Evolutionary conservation across 2,329 filamentous ascomycete species (phyloP), one percentile per base, ranked within the genome.

Genomic region (Ophiobolus disseminans): DNA sequence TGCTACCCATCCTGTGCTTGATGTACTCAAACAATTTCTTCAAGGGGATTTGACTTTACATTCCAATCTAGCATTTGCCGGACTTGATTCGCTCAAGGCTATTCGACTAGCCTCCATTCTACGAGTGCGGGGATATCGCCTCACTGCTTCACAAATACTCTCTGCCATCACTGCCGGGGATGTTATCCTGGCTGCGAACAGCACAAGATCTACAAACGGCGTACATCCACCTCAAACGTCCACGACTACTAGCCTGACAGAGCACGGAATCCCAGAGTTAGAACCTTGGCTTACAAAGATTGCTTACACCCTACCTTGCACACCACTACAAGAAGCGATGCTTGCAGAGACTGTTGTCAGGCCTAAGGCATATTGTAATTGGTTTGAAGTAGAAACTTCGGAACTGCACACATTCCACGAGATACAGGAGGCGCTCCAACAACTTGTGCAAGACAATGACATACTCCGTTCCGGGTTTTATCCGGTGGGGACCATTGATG

Each of bases 251-350:
- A 11, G 17, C 19, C 6, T 11, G 16, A 17, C 11, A 28, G 7
- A 20, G 5, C 14, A 5, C 6, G 37, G 47, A 11, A n/a, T 55
- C 22, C 44, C 49, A 11, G 60, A 62, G 20, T 30, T 70, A 5
- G n/a, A 44, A 26, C 28, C 22, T 4, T 48, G 41, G 42, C 38
- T 36, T 17, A 19, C 38, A 16, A 40, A 53, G 0, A 62, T 70
- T 28, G 51, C 42, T 5, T 72, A 75, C 20, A 69, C 84, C 4
- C 63, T 82, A 14, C 80, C 80, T 4, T 94, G 90, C 67, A 92
- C 86, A 3, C 81, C 86, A 11, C 77, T 94, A 8, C 92, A 97
- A 62, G 76, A 81, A 14, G 86, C 90, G 1, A 95, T 96, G 90
- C 78, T 96, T 13, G 79, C 83, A 0, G 90, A 96, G 73, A 92